These are phyloP conservation scores for Asterophora lycoperdoides DNA, from an alignment of 768 basidiomycete species.

Conservation along the genomic window DNA sequence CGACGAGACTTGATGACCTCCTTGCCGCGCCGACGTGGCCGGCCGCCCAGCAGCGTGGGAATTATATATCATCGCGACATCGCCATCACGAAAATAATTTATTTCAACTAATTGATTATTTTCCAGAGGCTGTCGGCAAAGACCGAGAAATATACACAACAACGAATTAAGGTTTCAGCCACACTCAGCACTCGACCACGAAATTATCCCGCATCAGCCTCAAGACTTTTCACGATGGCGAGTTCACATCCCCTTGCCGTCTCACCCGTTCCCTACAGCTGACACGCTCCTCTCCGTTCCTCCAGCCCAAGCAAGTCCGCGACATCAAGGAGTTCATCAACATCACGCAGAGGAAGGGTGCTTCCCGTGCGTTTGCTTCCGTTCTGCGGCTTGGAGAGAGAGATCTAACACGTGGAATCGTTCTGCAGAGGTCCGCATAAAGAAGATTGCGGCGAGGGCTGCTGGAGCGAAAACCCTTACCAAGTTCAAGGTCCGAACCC, in stretches of 20 bases:
- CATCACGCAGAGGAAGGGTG: conserved; percentile 96
- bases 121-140: conserved; percentile 21
- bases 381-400: background rate
- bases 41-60: no score
- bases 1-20: background rate
- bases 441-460: conserved; percentile 76
- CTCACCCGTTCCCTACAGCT: conserved; percentile 4
- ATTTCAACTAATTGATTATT: background rate
- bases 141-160: conserved; percentile 24
- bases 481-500: conserved; percentile 99
- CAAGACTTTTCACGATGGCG: conserved; percentile 41
- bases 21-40: no score
- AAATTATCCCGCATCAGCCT: conserved; percentile 24
- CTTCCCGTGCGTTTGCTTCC: conserved; percentile 65
- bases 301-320: conserved; percentile 92
- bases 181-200: conserved; percentile 18
- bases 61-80: no score
- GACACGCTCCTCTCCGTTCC: background rate
- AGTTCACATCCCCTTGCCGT: conserved; percentile 18
- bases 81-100: no score
- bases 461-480: conserved; percentile 74
- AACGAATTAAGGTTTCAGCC: conserved; percentile 35
- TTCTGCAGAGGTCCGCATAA: conserved; percentile 88
- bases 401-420: conserved; percentile 2
- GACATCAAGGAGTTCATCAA: conserved; percentile 99